These are phyloP conservation scores for Patellaria atrata DNA, from an alignment of 495 filamentous ascomycete genomes.

Conservation along the genomic window DNA sequence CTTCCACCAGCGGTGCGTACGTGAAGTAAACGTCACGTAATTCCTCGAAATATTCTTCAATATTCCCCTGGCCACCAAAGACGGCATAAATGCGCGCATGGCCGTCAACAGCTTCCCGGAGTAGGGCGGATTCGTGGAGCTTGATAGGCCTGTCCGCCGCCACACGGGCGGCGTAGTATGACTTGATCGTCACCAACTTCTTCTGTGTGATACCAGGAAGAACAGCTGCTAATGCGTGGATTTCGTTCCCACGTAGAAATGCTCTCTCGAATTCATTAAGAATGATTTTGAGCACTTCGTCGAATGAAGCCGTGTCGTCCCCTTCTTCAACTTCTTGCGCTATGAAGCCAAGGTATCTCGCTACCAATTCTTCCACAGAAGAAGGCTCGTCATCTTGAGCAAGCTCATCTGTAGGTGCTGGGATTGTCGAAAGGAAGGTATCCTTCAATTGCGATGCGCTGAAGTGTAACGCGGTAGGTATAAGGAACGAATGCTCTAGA, in stretches of 20 bases:
- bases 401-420: conserved; percentile 84
- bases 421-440: conserved; percentile 67
- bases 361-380: conserved; percentile 77
- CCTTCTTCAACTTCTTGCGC: conserved; percentile 76
- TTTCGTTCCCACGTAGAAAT: conserved; percentile 89
- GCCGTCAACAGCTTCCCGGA: conserved; percentile 71
- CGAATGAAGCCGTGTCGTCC: conserved; percentile 75
- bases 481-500: conserved; percentile 85
- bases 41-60: conserved; percentile 98
- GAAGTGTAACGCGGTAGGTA: conserved; percentile 89
- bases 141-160: conserved; percentile 70
- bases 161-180: conserved; percentile 80
- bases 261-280: conserved; percentile 91
- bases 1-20: conserved; percentile 79
- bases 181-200: conserved; percentile 70
- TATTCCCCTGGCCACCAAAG: conserved; percentile 98
- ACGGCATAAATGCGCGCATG: conserved; percentile 74
- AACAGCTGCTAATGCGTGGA: conserved; percentile 73
- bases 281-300: conserved; percentile 75
- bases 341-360: conserved; percentile 79
- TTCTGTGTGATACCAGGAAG: conserved; percentile 80
- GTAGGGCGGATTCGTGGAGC: conserved; percentile 80
- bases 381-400: conserved; percentile 97
- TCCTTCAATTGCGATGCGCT: conserved; percentile 87
- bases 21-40: conserved; percentile 78